Base-by-base conservation (phyloP, 75 land plant species). In the Larix kaempferi region DNA sequence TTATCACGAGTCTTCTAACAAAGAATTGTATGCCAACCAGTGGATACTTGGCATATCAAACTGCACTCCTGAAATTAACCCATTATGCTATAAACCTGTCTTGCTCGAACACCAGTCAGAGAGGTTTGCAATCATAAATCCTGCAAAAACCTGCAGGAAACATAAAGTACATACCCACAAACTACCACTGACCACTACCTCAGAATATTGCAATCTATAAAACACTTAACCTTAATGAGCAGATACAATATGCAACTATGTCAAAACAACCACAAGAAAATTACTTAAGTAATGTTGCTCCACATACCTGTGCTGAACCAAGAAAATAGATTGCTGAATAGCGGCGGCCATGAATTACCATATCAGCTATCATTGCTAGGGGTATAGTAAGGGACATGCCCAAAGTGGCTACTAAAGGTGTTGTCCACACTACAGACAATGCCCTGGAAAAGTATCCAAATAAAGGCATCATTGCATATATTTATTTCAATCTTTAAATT, bases 381-480 rank as follows among this genome's bases (percentile, higher is more conserved):
- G 99, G 99, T 76, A 96, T 96, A 59, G 97, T 96, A 57, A 96
- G 89, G 3, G 97, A 94, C 94, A 96, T 96, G 58, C 97, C 99
- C 65, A 96, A 86, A 25, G 99, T 96, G 39, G 99, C 99, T 26
- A 96, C 97, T 63, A 96, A 80, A 15, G 99, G 99, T 77, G 94
- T 94, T 35, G 99, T 96, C 99, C 99, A 96, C 58, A 96, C 95
- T 55, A 96, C 99, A 73, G 91, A 94, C 37, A 94, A 71, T 61
- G 97, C 99, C 99, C 99, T 96, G 79, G 26, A 52, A 13, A 57
- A 33, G 26, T 49, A 72, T 19, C 44, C 11, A 77, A 37, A 58
- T 15, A 59, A 17, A 88, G 23, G 63, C 54, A 37, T 4, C 16
- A 57, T 33, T 22, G 15, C 6, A 49, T 5, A 23, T 49, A 11